These are phyloP conservation scores for Persicaria maculosa DNA, from an alignment of 148 eudicot genomes.

Conservation along the genomic window DNA sequence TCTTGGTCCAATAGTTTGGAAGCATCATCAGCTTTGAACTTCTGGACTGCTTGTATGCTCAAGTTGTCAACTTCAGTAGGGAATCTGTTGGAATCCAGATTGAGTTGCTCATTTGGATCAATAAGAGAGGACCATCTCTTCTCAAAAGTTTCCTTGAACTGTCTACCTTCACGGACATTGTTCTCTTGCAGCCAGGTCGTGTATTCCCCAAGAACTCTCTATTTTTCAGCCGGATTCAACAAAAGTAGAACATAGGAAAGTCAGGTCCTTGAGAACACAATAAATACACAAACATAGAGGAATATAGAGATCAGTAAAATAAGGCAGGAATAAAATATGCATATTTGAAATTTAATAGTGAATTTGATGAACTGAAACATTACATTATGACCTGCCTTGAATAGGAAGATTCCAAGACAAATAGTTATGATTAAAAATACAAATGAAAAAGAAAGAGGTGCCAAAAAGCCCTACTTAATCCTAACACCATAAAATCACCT, in stretches of 20 bases:
- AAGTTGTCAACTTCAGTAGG: slow-evolving; percentile 37
- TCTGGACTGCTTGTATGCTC: slow-evolving; percentile 47
- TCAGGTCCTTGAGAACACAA: neutral
- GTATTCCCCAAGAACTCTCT: slow-evolving; percentile 69
- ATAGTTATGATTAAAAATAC: neutral
- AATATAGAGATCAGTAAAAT: neutral
- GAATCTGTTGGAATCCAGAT: slow-evolving; percentile 24
- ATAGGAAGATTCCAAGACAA: neutral
- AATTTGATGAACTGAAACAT: no score
- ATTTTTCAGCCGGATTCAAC: slow-evolving; percentile 3
- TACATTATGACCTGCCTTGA: no score
- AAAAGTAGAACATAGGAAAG: slow-evolving; percentile 10
- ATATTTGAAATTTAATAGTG: no score
- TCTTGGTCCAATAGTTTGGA: slow-evolving; percentile 83
- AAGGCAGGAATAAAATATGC: no score
- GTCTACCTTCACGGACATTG: slow-evolving; percentile 47
- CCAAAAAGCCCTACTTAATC: neutral
- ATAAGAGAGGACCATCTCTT: slow-evolving; percentile 63
- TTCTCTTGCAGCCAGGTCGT: slow-evolving; percentile 58
- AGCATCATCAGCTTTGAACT: slow-evolving; percentile 64
- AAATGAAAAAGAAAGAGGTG: neutral
- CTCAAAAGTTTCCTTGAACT: slow-evolving; percentile 53
- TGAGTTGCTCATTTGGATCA: slow-evolving; percentile 25
- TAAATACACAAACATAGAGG: neutral
- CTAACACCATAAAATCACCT: slow-evolving; percentile 37